These are phyloP conservation scores for Fusarium brevicatenulatum DNA, from an alignment of 2,329 filamentous ascomycete species.

Conservation along the genomic window DNA sequence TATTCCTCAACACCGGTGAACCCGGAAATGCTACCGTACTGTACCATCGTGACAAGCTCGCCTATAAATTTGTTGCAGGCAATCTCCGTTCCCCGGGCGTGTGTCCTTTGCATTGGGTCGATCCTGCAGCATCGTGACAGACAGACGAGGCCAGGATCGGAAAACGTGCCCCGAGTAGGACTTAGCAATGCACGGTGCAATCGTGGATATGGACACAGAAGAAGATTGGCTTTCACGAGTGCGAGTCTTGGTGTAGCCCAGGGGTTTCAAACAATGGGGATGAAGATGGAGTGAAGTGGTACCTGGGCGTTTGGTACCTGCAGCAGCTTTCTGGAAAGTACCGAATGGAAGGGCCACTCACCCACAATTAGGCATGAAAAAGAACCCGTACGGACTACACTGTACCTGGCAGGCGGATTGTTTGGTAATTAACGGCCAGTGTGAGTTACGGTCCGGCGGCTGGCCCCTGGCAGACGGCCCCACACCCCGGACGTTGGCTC, in stretches of 20 bases:
- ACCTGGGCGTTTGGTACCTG: slow-evolving; percentile 37
- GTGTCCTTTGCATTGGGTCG: slow-evolving; percentile 39
- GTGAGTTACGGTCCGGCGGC: slow-evolving; percentile 28
- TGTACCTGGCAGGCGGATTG: slow-evolving; percentile 15
- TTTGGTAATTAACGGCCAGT: slow-evolving; percentile 26
- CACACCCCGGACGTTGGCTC: slow-evolving; percentile 43
- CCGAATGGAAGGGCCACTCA: slow-evolving; percentile 32
- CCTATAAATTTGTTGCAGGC: slow-evolving; percentile 19
- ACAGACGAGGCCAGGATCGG: slow-evolving; percentile 25
- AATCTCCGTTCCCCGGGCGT: slow-evolving; percentile 37
- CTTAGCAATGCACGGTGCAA: slow-evolving; percentile 5
- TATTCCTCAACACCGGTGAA: slow-evolving; percentile 33
- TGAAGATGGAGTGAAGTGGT: not conserved
- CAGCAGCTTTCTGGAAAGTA: slow-evolving; percentile 31
- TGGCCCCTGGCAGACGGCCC: slow-evolving; percentile 40
- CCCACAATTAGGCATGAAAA: slow-evolving; percentile 34
- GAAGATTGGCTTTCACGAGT: slow-evolving; percentile 8
- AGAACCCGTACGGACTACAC: not conserved
- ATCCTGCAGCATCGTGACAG: slow-evolving; percentile 30
- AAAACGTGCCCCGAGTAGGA: slow-evolving; percentile 22
- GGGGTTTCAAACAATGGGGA: slow-evolving; percentile 29
- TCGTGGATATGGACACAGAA: slow-evolving; percentile 1
- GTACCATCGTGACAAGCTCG: slow-evolving; percentile 24
- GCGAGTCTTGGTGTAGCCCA: slow-evolving; percentile 22
- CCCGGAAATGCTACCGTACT: slow-evolving; percentile 31